These are phyloP conservation scores for Gastrolobium villosum DNA, from an alignment of 306 rosid species.

Conservation along the genomic window DNA sequence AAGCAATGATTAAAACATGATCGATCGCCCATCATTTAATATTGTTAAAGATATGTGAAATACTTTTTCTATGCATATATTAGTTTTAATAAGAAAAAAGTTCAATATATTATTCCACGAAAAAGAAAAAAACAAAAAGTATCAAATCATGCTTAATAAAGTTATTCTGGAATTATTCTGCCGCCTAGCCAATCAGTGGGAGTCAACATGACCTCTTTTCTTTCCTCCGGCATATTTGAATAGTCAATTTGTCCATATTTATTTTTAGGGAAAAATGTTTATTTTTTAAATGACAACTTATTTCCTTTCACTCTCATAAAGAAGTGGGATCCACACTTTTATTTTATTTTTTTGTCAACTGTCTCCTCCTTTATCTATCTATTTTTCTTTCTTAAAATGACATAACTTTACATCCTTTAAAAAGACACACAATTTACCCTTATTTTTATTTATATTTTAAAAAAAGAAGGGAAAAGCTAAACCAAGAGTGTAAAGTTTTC, in stretches of 20 bases:
- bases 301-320: too few relatives aligned
- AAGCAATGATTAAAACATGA: background rate
- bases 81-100: background rate
- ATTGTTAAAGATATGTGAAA: background rate
- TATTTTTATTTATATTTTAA: too few relatives aligned
- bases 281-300: too few relatives aligned
- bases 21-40: background rate
- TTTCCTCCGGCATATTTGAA: background rate
- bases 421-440: background rate
- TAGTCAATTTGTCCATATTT: background rate
- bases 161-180: background rate
- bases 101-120: background rate
- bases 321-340: too few relatives aligned
- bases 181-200: background rate
- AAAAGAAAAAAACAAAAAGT: background rate
- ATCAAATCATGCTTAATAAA: constrained; percentile 7
- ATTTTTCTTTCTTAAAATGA: too few relatives aligned
- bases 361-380: too few relatives aligned
- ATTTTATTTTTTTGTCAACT: too few relatives aligned
- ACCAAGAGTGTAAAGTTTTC: too few relatives aligned
- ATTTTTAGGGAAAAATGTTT: too few relatives aligned
- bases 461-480: too few relatives aligned
- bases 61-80: background rate
- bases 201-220: background rate
- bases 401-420: too few relatives aligned